Conservation (phyloP, 257 asterid species). For the Vinca minor region DNA sequence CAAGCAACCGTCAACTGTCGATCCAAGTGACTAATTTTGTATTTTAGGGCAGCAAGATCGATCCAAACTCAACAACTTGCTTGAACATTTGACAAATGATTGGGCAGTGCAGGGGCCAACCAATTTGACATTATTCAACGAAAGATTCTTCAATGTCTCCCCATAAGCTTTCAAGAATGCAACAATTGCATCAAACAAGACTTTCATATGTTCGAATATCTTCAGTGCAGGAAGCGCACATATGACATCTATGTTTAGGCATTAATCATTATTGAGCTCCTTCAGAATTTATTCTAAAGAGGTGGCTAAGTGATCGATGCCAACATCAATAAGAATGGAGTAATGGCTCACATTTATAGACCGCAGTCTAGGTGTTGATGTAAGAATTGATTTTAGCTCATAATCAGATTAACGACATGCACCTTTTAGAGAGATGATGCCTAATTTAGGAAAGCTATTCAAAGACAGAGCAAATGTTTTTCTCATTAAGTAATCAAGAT, state of each 20-base stretch:
- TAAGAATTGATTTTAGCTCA: constrained; percentile 45
- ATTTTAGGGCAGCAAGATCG: constrained; percentile 69
- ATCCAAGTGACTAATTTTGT: constrained; percentile 51
- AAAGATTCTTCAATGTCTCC: constrained; percentile 50
- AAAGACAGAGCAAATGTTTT: constrained; percentile 26
- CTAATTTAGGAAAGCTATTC: constrained; percentile 39
- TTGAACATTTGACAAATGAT: constrained; percentile 51
- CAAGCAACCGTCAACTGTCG: constrained; percentile 63
- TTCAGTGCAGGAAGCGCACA: constrained; percentile 40
- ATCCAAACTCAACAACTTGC: constrained; percentile 53
- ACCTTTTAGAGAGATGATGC: constrained; percentile 68
- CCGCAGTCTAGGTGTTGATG: constrained; percentile 49
- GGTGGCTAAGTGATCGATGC: constrained; percentile 44
- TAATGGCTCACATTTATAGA: constrained; percentile 73
- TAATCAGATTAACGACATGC: constrained; percentile 67
- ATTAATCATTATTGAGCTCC: constrained; percentile 64
- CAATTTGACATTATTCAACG: constrained; percentile 47
- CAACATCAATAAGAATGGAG: constrained; percentile 49
- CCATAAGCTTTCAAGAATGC: constrained; percentile 80
- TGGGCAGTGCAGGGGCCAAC: constrained; percentile 49
- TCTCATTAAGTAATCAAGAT: constrained; percentile 41
- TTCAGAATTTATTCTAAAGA: constrained; percentile 51
- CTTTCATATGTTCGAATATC: constrained; percentile 51
- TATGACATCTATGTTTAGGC: constrained; percentile 50
- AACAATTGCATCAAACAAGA: constrained; percentile 70